A percentile compares a stretch with the other conserved stretches of the same genome.
Evolutionary conservation across 2,329 filamentous ascomycete genomes (phyloP).

Genomic region (Leptographium flavum): DNA sequence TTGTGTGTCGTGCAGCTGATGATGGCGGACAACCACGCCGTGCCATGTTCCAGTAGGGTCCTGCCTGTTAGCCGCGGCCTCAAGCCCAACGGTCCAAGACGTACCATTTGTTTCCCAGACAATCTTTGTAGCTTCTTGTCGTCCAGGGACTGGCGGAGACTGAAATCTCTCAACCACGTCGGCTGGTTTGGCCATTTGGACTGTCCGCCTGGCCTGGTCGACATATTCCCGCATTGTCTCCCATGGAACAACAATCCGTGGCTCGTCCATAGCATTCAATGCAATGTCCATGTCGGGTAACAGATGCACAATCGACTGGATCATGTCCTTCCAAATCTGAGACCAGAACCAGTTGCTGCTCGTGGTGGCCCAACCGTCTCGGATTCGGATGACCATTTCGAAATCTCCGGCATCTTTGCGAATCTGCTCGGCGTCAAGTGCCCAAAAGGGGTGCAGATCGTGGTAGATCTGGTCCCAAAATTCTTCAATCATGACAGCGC

Average conservation of each 20-base stretch:
- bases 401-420: slow-evolving; percentile 38
- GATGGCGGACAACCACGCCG: slow-evolving; percentile 47
- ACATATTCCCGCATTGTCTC: slow-evolving; percentile 44
- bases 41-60: slow-evolving; percentile 42
- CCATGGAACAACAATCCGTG: slow-evolving; percentile 47
- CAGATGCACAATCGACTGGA: slow-evolving; percentile 35
- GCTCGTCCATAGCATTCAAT: slow-evolving; percentile 54
- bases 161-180: slow-evolving; percentile 30
- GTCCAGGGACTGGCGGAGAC: slow-evolving; percentile 22
- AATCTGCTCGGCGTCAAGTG: slow-evolving; percentile 23
- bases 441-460: slow-evolving; percentile 48
- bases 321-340: slow-evolving; percentile 38
- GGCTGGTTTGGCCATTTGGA: slow-evolving; percentile 25
- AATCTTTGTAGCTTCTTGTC: slow-evolving; percentile 24
- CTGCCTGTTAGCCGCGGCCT: slow-evolving; percentile 16
- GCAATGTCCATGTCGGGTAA: slow-evolving; percentile 56
- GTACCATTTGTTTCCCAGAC: slow-evolving; percentile 34
- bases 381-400: slow-evolving; percentile 47
- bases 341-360: slow-evolving; percentile 44
- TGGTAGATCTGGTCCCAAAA: slow-evolving; percentile 53
- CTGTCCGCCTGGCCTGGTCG: slow-evolving; percentile 20
- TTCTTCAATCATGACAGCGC: slow-evolving; percentile 45
- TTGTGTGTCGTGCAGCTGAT: slow-evolving; percentile 40
- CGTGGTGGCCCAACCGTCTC: slow-evolving; percentile 35
- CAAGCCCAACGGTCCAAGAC: neutral